Evolutionary conservation across 495 filamentous ascomycete genomes (phyloP), one percentile per base, ranked within the genome.

Genomic region (Xylaria grammica): DNA sequence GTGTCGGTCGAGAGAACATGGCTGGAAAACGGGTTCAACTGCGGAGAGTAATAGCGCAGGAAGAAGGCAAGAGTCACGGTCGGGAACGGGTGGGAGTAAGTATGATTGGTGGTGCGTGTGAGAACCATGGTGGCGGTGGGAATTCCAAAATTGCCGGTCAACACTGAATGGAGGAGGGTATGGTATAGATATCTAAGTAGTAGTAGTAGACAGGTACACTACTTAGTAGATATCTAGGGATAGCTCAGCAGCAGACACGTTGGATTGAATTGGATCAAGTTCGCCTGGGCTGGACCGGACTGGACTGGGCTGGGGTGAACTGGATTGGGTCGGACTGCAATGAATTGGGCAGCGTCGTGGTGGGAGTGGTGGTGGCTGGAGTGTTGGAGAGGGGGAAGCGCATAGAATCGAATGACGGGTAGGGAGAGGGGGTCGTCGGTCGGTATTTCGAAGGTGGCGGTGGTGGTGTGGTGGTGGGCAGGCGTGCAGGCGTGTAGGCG

Each of bases 1-100:
- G 95, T 95, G 81, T 99, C 95, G 76, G 94, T 96, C 42, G 91
- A 96, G 65, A 97, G 86, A 63, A 99, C 95, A 84, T 99, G 95
- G 68, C 85, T 91, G 64, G 91, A 90, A 78, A 97, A 97, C 11
- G 95, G 95, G 76, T 99, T 99, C 17, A 83, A 75, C 59, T 81
- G 77, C 26, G 81, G 80, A 20, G 79, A 81, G 67, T 95, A 96
- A 77, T 99, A 99, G 42, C 95, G 94, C 55, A 99, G 91, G 84
- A 97, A 98, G 85, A 97, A 99, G 79, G 95, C 95, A 66, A 99
- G 90, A 9, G 93, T 94, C 44, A 99, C 95, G 68, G 82, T 81
- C 64, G 93, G 89, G 77, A 95, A 96, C 69, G 91, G 88, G 77
- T 97, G 96, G 77, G 91, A 87, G 81, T 98, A 98, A 77, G 86